phyloP scores from a whole-genome alignment of 805 yeast genomes.

The Kockiozyma suomiensis region DNA sequence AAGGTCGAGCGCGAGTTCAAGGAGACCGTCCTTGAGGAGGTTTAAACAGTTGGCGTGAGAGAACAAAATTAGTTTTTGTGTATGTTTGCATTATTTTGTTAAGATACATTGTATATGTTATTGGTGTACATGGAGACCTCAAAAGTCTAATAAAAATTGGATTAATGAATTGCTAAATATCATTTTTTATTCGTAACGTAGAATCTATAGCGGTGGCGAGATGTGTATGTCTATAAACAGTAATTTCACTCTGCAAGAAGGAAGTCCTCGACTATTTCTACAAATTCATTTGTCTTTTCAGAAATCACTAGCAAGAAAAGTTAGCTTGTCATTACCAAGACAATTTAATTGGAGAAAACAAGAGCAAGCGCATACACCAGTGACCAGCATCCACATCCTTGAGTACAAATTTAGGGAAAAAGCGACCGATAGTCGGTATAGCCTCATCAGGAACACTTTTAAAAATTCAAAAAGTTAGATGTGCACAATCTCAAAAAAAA shows the following conservation, averaged over 20 bases:
- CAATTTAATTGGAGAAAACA: slow-evolving; percentile 31
- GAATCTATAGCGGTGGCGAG: too few species aligned
- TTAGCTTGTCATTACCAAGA: not conserved
- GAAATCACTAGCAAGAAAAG: slow-evolving; percentile 54
- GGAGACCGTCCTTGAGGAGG: slow-evolving; percentile 97
- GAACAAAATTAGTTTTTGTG: slow-evolving; percentile 5
- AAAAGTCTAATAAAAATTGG: slow-evolving; percentile 22
- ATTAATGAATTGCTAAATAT: slow-evolving; percentile 1
- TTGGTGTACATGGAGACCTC: slow-evolving; percentile 22
- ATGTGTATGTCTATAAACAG: not conserved
- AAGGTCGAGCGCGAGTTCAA: slow-evolving; percentile 93
- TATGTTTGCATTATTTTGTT: slow-evolving; percentile 17
- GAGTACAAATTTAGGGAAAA: slow-evolving; percentile 76
- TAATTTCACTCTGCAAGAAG: slow-evolving; percentile 39
- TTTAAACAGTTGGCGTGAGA: slow-evolving; percentile 52
- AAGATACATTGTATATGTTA: slow-evolving; percentile 13
- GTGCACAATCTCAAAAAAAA: not conserved
- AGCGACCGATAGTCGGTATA: slow-evolving; percentile 68
- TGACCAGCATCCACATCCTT: slow-evolving; percentile 84
- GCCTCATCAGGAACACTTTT: slow-evolving; percentile 73
- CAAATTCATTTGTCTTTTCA: slow-evolving; percentile 80
- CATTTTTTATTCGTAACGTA: too few species aligned
- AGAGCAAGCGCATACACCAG: slow-evolving; percentile 63
- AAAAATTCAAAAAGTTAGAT: not conserved
- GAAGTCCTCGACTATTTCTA: slow-evolving; percentile 63